phyloP scores from a whole-genome alignment of 192 early-diverging fungal genomes.

The Borealophlyctis nickersoniae region DNA sequence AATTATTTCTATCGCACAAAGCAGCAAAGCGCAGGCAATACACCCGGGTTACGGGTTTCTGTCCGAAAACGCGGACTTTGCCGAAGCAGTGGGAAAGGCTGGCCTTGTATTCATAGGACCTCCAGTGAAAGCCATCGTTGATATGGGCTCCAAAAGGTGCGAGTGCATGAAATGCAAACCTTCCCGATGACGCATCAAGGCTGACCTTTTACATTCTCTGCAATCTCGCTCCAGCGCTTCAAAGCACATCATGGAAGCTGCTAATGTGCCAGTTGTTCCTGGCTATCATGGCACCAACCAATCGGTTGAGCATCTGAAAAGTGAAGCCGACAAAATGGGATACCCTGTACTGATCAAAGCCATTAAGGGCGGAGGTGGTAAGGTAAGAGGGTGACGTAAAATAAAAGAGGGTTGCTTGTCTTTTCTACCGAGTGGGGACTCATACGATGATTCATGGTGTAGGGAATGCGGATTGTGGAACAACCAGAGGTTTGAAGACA shows the following conservation, averaged over 20 bases:
- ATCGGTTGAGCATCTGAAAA: conserved; percentile 66
- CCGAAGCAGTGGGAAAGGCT: conserved; percentile 60
- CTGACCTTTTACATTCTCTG: background rate
- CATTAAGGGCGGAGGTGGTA: conserved; percentile 93
- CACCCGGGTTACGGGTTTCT: conserved; percentile 98
- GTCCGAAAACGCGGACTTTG: conserved; percentile 91
- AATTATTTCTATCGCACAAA: conserved; percentile 76
- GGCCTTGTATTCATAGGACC: conserved; percentile 89
- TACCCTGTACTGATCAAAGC: conserved; percentile 99
- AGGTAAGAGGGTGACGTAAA: conserved; percentile 35
- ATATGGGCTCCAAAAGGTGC: conserved; percentile 89
- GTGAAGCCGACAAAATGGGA: conserved; percentile 76
- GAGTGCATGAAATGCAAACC: background rate
- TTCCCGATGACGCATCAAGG: conserved; percentile 5
- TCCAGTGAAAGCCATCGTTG: conserved; percentile 76
- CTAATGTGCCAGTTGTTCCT: conserved; percentile 87
- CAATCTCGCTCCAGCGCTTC: conserved; percentile 55
- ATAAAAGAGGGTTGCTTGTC: background rate
- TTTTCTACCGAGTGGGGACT: background rate
- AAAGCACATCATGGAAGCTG: conserved; percentile 88
- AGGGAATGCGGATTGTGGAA: conserved; percentile 92
- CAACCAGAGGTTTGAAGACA: too few species aligned
- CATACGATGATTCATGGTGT: background rate
- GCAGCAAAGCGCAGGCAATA: conserved; percentile 66
- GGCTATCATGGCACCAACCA: conserved; percentile 90